Base-by-base conservation (phyloP, 257 asterid species). In the Phtheirospermum japonicum region DNA sequence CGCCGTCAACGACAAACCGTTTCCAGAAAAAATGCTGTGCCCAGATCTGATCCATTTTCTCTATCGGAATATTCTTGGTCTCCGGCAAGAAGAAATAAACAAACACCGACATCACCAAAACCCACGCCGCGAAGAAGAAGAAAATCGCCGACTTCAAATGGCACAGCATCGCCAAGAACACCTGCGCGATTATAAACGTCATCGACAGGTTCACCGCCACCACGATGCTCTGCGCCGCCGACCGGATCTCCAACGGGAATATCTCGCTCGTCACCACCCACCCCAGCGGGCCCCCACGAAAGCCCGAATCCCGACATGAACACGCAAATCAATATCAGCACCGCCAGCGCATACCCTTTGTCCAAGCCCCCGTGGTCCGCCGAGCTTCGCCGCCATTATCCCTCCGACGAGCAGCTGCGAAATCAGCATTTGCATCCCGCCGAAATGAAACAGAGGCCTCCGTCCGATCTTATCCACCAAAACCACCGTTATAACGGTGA, bases 401-500 rank as follows among this genome's bases (percentile, higher is more conserved):
- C 14, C 72, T 9, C 72, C 72, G 12, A 67, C 42, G 20, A 67
- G 13, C 9, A 67, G 3, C 18, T 59, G 66, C 8, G 72, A 40
- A 37, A 59, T 5, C 9, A 59, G 40, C 72, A 67, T 67, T 14
- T 34, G 43, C 40, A 49, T 11, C 0, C 72, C 72, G 20, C 72
- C 72, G 12, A 67, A 6, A 10, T 20, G 45, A 11, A 67, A 67
- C 4, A 67, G 53, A 14, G 59, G 66, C 65, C 72, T 49, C 40
- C 80, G 32, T 6, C 80, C 76, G 1, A 66, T 7, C 48, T 39
- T 75, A 13, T 75, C 80, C 1, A 71, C 76, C 10, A 71, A 12
- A 4, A 66, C 0, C 2, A 75, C 39, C 0, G 74, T 31, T 0
- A 75, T 0, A 0, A 67, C 11, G 5, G 57, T 52, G 8, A 64